phyloP scores from a whole-genome alignment of 1,139 yeast genomes.

The Pichia terricola region DNA sequence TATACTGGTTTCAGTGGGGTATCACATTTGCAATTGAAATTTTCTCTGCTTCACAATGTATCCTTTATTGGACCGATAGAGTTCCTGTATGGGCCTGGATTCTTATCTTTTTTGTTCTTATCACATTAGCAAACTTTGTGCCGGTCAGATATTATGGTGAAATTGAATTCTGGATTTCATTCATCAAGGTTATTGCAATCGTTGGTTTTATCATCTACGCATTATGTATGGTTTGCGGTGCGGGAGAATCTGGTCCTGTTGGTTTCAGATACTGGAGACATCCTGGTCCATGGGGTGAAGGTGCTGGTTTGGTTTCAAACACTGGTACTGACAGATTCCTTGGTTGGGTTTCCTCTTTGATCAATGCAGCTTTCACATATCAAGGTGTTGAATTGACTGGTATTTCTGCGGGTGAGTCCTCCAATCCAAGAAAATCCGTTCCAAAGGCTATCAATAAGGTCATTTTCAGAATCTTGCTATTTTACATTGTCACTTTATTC shows the following conservation, averaged over 20 bases:
- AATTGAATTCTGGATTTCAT: constrained; percentile 59
- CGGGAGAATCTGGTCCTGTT: constrained; percentile 43
- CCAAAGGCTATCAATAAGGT: constrained; percentile 82
- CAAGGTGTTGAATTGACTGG: constrained; percentile 83
- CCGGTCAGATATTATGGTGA: constrained; percentile 63
- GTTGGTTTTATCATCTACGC: constrained; percentile 44
- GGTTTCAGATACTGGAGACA: constrained; percentile 89
- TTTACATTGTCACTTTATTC: constrained; percentile 71
- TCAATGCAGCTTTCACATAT: constrained; percentile 64
- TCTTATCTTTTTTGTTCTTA: constrained; percentile 51
- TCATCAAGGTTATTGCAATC: constrained; percentile 46
- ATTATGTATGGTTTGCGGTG: constrained; percentile 35
- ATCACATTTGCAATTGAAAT: constrained; percentile 76
- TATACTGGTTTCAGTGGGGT: constrained; percentile 85
- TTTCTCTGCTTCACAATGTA: constrained; percentile 72
- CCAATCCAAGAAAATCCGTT: constrained; percentile 71
- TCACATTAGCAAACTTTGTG: constrained; percentile 42
- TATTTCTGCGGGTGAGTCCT: constrained; percentile 81
- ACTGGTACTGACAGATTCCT: constrained; percentile 46
- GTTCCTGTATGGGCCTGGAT: constrained; percentile 79
- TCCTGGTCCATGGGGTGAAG: constrained; percentile 79
- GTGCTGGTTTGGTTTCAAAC: constrained; percentile 34
- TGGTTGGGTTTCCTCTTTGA: constrained; percentile 49
- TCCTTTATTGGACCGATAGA: constrained; percentile 61
- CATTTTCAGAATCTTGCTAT: constrained; percentile 66